Base-by-base conservation (phyloP, 352 stramenopile species). In the Hyaloperonospora arabidopsidis region DNA sequence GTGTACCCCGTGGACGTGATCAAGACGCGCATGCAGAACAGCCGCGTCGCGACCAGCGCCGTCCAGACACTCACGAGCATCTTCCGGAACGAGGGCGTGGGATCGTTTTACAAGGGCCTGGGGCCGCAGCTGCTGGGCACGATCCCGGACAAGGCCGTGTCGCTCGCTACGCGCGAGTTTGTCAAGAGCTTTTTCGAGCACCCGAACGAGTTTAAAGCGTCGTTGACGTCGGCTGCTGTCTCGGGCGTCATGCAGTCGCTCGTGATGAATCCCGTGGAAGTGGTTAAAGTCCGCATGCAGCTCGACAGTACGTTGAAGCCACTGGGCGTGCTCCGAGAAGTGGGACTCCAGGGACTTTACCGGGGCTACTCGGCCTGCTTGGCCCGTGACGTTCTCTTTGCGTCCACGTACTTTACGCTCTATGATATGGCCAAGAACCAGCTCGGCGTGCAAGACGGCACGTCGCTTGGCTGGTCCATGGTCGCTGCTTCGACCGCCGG, bases 1-100 rank as follows among this genome's bases (percentile, higher is more conserved):
- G 79, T 91, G 57, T 91, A 89, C 61, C 81, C 81, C 5, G 73
- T 91, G 21, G 81, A 91, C 52, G 81, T 91, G 38, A 72, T 91
- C 67, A 91, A 91, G 74, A 91, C 81, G 43, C 76, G 81, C 59
- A 91, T 91, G 81, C 81, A 91, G 59, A 69, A 87, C 63, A 82
- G 70, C 46, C 73, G 63, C 43, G 76, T 82, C 25, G 63, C 79
- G 18, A 75, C 63, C 18, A 84, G 70, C 48, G 75, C 75, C 21
- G 49, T 80, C 23, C 65, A 84, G 49, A 63, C 84, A 17, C 63
- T 90, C 21, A 78, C 68, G 38, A 62, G 47, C 46, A 85, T 87
- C 46, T 68, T 87, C 61, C 65, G 71, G 18, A 70, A 76, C 22
- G 80, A 90, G 28, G 76, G 80, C 34, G 51, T 79, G 17, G 57